Evolutionary conservation across 2,329 filamentous ascomycete species (phyloP).

Genomic region (Talaromyces sp.): DNA sequence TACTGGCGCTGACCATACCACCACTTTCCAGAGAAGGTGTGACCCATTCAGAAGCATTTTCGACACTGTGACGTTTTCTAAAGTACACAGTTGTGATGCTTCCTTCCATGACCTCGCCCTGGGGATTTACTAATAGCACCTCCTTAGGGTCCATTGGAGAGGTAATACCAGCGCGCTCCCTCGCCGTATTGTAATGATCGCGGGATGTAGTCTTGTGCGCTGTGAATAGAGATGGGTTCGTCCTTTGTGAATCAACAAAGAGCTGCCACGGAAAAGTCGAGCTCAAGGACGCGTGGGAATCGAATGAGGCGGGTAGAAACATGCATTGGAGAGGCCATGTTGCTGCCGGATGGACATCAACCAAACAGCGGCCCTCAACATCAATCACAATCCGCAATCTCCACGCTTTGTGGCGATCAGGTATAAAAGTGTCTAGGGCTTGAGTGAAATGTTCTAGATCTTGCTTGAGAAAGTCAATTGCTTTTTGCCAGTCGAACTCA

Average conservation of each 20-base stretch:
- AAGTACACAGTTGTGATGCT: slow-evolving; percentile 80
- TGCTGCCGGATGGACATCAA: slow-evolving; percentile 27
- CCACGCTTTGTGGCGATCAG: slow-evolving; percentile 29
- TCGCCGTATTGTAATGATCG: slow-evolving; percentile 64
- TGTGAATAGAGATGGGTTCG: slow-evolving; percentile 59
- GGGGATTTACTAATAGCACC: slow-evolving; percentile 66
- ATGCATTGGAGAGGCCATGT: slow-evolving; percentile 20
- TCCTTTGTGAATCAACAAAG: slow-evolving; percentile 49
- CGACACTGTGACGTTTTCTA: slow-evolving; percentile 34
- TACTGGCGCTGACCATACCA: slow-evolving; percentile 75
- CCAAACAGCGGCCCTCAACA: slow-evolving; percentile 21
- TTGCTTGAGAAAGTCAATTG: slow-evolving; percentile 23
- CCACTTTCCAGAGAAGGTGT: slow-evolving; percentile 74
- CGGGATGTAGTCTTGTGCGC: slow-evolving; percentile 80
- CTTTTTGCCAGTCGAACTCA: slow-evolving; percentile 44
- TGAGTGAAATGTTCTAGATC: slow-evolving; percentile 23
- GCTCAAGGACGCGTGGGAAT: slow-evolving; percentile 1
- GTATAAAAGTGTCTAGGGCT: slow-evolving; percentile 26
- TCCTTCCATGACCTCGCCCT: slow-evolving; percentile 73
- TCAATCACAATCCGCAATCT: slow-evolving; percentile 32
- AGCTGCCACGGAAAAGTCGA: slow-evolving; percentile 40
- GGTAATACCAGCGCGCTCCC: slow-evolving; percentile 54
- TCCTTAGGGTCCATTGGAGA: slow-evolving; percentile 50
- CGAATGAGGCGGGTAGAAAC: slow-evolving; percentile 18
- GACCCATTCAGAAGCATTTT: slow-evolving; percentile 54